Conservation (phyloP, 768 basidiomycete species). For the Tephrocybe sp. region DNA sequence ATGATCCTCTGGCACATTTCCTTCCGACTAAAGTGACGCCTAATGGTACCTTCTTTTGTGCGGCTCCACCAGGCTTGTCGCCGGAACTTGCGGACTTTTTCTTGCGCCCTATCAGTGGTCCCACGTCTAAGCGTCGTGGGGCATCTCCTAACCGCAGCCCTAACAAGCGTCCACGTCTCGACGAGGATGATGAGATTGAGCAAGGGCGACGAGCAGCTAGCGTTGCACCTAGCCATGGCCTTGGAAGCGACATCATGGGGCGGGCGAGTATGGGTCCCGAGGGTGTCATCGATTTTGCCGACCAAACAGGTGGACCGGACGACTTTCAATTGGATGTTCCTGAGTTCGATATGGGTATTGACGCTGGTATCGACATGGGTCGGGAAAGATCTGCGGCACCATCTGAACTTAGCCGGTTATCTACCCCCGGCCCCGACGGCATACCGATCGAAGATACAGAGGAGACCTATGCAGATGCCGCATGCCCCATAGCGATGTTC, state of each 20-base stretch:
- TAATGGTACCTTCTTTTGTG: conserved; percentile 74
- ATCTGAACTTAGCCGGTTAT: conserved; percentile 59
- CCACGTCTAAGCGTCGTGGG: conserved; percentile 58
- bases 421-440: conserved; percentile 63
- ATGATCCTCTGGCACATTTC: conserved; percentile 83
- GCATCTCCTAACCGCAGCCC: conserved; percentile 55
- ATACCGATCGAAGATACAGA: conserved; percentile 52
- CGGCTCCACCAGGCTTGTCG: conserved; percentile 80
- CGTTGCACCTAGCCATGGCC: conserved; percentile 55
- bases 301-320: conserved; percentile 52
- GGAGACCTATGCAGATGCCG: conserved; percentile 64
- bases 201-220: conserved; percentile 67
- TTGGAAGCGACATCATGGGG: conserved; percentile 55
- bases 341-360: conserved; percentile 41
- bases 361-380: conserved; percentile 30
- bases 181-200: conserved; percentile 67
- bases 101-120: conserved; percentile 62
- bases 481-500: conserved; percentile 80
- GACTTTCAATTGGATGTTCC: conserved; percentile 74
- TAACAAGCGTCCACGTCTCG: conserved; percentile 59
- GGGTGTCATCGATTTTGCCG: conserved; percentile 59
- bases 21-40: conserved; percentile 75
- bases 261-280: conserved; percentile 55
- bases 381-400: conserved; percentile 49
- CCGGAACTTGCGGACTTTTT: conserved; percentile 85